Evolutionary conservation across 495 filamentous ascomycete species (phyloP).

Genomic region (Annulohypoxylon maeteangense): DNA sequence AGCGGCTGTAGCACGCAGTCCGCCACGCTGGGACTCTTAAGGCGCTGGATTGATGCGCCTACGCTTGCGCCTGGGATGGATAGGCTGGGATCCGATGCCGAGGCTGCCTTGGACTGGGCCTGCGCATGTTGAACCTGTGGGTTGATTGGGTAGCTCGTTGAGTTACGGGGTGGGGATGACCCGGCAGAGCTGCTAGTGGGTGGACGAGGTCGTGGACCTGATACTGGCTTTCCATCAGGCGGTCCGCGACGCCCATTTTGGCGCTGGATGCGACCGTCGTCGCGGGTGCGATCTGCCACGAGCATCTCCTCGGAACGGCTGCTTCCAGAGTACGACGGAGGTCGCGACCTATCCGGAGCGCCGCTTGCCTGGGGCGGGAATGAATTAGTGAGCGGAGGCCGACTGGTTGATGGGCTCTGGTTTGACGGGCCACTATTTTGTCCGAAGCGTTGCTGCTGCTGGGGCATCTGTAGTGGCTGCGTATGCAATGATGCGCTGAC

Average conservation of each 20-base stretch:
- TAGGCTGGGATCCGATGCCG: constrained; percentile 31
- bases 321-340: constrained; percentile 45
- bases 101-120: constrained; percentile 31
- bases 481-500: constrained; percentile 16
- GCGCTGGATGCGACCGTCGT: constrained; percentile 33
- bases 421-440: constrained; percentile 16
- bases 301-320: constrained; percentile 48
- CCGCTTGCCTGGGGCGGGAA: constrained; percentile 34
- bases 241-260: constrained; percentile 43
- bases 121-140: constrained; percentile 39
- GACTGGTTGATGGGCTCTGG: constrained; percentile 32
- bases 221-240: constrained; percentile 20
- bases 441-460: constrained; percentile 41
- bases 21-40: constrained; percentile 46
- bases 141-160: constrained; percentile 25
- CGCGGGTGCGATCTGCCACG: constrained; percentile 34
- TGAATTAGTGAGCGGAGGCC: constrained; percentile 44
- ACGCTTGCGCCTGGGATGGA: constrained; percentile 8
- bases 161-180: constrained; percentile 39
- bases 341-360: constrained; percentile 33
- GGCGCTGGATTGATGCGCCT: constrained; percentile 42
- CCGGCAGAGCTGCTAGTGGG: constrained; percentile 41
- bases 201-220: constrained; percentile 34
- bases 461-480: constrained; percentile 26
- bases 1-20: constrained; percentile 49